Percentiles rank a stretch among this genome's conserved stretches.
These are phyloP conservation scores for Sporobolomyces pararoseus DNA, from an alignment of 768 basidiomycete genomes.

Conservation along the genomic window DNA sequence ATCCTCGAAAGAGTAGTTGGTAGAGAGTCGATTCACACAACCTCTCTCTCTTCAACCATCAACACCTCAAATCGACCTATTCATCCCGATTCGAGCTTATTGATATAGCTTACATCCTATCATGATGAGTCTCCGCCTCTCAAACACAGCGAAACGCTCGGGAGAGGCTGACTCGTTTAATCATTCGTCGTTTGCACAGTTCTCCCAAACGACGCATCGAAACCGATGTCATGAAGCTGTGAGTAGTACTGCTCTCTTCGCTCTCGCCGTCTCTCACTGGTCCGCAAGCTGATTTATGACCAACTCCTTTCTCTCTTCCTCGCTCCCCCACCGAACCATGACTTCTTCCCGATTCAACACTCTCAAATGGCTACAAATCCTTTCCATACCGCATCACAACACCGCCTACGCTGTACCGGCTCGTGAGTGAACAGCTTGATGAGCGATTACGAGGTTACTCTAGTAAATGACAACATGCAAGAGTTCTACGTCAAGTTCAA, in stretches of 20 bases:
- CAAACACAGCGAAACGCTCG: neutral
- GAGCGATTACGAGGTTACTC: slow-evolving; percentile 96
- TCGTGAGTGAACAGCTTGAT: slow-evolving; percentile 63
- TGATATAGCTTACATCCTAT: neutral
- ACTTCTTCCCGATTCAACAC: neutral
- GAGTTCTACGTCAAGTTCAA: slow-evolving; percentile 97
- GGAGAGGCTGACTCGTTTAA: neutral
- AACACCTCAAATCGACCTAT: no score
- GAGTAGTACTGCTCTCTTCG: slow-evolving; percentile 45
- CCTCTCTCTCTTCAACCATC: no score
- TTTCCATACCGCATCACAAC: no score
- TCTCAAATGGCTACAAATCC: no score
- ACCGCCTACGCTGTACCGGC: no score
- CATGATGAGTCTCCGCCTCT: slow-evolving; percentile 3
- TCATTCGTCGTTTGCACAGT: slow-evolving; percentile 17
- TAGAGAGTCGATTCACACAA: no score
- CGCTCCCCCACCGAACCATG: neutral
- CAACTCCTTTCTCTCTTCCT: neutral
- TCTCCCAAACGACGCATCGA: slow-evolving; percentile 92
- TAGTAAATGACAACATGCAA: slow-evolving; percentile 98
- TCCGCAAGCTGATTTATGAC: neutral
- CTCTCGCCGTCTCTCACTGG: neutral
- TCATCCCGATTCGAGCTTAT: no score
- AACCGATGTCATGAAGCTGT: slow-evolving; percentile 99
- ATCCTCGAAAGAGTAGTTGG: no score